Percentiles rank a stretch among this genome's conserved stretches.
phyloP scores from a whole-genome alignment of 2,329 filamentous ascomycete species.

The Fusarium sp. region DNA sequence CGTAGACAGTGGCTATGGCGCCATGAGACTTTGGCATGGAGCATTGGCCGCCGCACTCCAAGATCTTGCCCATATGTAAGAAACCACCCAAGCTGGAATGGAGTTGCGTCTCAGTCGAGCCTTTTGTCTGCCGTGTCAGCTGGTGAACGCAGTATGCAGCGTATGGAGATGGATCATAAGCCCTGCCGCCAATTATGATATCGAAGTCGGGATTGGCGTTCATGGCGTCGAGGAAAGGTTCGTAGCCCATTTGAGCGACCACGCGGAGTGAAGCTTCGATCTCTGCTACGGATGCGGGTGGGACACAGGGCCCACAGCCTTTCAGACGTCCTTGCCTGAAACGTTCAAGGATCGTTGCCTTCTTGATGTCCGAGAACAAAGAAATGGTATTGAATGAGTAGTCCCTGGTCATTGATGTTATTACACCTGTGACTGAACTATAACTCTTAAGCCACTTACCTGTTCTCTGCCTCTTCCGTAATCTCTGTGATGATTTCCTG shows the following conservation, averaged over 20 bases:
- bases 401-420: conserved; percentile 3
- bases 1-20: conserved; percentile 56
- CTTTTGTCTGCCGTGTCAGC: conserved; percentile 12
- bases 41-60: conserved; percentile 65
- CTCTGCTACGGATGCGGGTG: conserved; percentile 53
- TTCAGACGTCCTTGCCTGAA: conserved; percentile 49
- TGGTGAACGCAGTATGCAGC: conserved; percentile 50
- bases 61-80: conserved; percentile 66
- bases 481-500: conserved; percentile 53
- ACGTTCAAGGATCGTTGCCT: conserved; percentile 48
- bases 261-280: conserved; percentile 55
- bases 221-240: conserved; percentile 60
- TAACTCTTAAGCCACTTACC: background rate
- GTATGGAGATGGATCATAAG: conserved; percentile 58
- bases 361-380: conserved; percentile 56
- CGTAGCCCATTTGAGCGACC: conserved; percentile 61
- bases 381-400: conserved; percentile 52
- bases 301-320: conserved; percentile 58
- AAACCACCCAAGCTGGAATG: conserved; percentile 51
- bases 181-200: conserved; percentile 61
- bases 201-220: conserved; percentile 56
- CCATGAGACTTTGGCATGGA: conserved; percentile 60
- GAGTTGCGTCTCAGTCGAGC: background rate
- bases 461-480: conserved; percentile 12
- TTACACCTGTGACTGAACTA: fast-evolving